Evolutionary conservation across 345 rosid genomes (phyloP).

Genomic region (Bruguiera parviflora): DNA sequence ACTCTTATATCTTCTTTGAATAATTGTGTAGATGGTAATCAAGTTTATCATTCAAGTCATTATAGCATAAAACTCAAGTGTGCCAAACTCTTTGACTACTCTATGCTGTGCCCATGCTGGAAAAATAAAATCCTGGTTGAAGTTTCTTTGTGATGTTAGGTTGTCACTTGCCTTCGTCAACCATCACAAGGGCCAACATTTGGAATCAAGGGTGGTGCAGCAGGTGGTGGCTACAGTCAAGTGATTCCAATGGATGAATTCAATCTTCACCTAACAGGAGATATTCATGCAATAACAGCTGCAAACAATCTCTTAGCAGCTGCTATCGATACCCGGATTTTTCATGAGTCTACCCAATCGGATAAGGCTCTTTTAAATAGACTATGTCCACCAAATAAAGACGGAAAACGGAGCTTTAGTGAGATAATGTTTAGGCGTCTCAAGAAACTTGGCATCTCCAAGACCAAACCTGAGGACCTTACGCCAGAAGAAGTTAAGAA

Average conservation of each 20-base stretch:
- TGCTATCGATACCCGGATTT: slow-evolving; percentile 93
- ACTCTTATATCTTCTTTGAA: neutral
- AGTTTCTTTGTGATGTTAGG: slow-evolving; percentile 40
- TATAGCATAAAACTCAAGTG: neutral
- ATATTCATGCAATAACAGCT: slow-evolving; percentile 98
- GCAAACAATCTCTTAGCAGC: slow-evolving; percentile 99
- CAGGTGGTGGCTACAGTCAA: slow-evolving; percentile 99
- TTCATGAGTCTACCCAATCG: slow-evolving; percentile 86
- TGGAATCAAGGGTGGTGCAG: slow-evolving; percentile 99
- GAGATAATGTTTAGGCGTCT: slow-evolving; percentile 85
- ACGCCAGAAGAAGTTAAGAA: slow-evolving; percentile 69
- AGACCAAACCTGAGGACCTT: slow-evolving; percentile 83
- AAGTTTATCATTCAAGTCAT: no score
- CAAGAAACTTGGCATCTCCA: slow-evolving; percentile 80
- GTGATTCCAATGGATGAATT: slow-evolving; percentile 99
- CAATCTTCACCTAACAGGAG: slow-evolving; percentile 95
- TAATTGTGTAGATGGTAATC: neutral
- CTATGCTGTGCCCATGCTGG: neutral
- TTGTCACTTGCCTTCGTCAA: slow-evolving; percentile 94
- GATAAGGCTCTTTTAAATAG: slow-evolving; percentile 96
- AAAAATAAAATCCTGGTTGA: neutral
- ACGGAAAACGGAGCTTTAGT: slow-evolving; percentile 74
- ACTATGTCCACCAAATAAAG: slow-evolving; percentile 79
- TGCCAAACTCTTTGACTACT: neutral
- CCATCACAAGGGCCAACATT: slow-evolving; percentile 99